Percentiles rank a stretch among this genome's conserved stretches.
These are phyloP conservation scores for Serendipita vermifera DNA, from an alignment of 768 basidiomycete genomes.

Conservation along the genomic window DNA sequence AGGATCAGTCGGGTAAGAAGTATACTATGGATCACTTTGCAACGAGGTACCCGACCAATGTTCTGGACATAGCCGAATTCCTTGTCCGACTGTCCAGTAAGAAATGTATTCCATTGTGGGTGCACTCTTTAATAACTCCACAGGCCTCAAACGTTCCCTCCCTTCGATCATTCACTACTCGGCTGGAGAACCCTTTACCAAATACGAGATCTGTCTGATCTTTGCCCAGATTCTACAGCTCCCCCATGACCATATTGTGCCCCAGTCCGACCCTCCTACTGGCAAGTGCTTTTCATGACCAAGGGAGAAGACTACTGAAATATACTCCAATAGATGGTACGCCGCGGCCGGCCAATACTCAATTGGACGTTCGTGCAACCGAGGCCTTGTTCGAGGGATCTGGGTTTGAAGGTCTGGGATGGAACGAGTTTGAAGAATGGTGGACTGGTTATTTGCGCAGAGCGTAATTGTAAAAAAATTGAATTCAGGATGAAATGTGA, in stretches of 20 bases:
- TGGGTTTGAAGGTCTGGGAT: conserved; percentile 39
- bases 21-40: conserved; percentile 97
- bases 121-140: background rate
- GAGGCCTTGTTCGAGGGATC: conserved; percentile 43
- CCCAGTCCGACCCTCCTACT: conserved; percentile 54
- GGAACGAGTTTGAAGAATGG: conserved; percentile 72
- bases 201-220: conserved; percentile 81
- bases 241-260: conserved; percentile 60
- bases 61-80: conserved; percentile 75
- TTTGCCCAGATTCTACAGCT: conserved; percentile 59
- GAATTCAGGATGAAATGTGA: too few species aligned
- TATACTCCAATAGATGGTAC: conserved; percentile 37
- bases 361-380: conserved; percentile 64
- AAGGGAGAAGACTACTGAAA: too few species aligned
- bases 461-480: too few species aligned
- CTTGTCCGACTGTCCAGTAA: conserved; percentile 61
- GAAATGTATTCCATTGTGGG: conserved; percentile 16
- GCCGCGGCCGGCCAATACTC: conserved; percentile 66
- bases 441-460: conserved; percentile 51
- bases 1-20: conserved; percentile 71
- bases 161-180: conserved; percentile 81
- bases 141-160: conserved; percentile 29
- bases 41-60: conserved; percentile 84
- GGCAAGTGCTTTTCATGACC: conserved; percentile 21
- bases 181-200: conserved; percentile 68